Base-by-base conservation (phyloP, 2,329 filamentous ascomycete species). In the Grosmannia clavigera region DNA sequence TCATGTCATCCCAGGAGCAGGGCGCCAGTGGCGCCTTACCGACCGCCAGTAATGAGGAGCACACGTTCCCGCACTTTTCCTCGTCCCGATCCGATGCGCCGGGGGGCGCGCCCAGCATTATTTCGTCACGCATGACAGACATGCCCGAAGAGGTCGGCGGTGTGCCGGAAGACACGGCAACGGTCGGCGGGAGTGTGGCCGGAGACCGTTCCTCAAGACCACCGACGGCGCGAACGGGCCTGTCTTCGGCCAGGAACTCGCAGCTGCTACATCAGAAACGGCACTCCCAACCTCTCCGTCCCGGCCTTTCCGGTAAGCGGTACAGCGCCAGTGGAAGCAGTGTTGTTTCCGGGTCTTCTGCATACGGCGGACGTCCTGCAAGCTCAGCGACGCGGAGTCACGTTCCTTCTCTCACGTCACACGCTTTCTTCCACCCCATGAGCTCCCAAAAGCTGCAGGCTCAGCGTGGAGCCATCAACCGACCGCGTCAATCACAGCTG, bases 341-440 rank as follows among this genome's bases (percentile, higher is more conserved):
- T 65, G 64, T 75, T 65, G 64, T 75, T 33, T 73, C 71, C 35
- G 74, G 76, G 43, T 76, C 71, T 22, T 76, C 71, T 22, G 62
- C 59, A 1, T 63, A 63, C 38, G 79, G 71, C 70, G 83, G 73
- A 65, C 80, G 80, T 65, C 86, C 78, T 58, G 79, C 78, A 19
- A 92, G 86, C 65, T 80, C 88, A 51, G 79, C 87, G 54, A 91
- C 86, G 70, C 83, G 86, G 68, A 94, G 89, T 51, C 94, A 99
- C 77, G 91, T 95, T 25, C 92, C 94, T 1, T 91, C 88, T 1
- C 76, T 99, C 58, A 87, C 90, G 3, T 91, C 90, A 19, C 88
- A 92, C 68, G 92, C 90, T 59, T 97, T 99, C 75, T 96, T 95
- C 70, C 87, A 87, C 27, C 94, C 94, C 48, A 95, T 99, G 90